A percentile compares a stretch with the other conserved stretches of the same genome.
phyloP scores from a whole-genome alignment of 257 asterid genomes.

The Nicotiana sylvestris region DNA sequence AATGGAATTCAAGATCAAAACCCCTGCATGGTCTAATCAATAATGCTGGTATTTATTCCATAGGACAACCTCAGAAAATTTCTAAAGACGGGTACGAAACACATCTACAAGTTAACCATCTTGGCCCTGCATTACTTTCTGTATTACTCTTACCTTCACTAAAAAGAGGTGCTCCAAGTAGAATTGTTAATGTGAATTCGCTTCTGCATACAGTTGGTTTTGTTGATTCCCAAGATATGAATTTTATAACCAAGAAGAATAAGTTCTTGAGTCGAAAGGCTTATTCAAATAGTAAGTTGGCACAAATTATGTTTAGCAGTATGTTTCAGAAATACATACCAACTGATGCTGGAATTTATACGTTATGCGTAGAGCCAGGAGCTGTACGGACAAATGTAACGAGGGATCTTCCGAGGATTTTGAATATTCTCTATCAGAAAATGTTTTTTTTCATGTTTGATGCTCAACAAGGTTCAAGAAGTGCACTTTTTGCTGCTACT shows the following conservation, averaged over 20 bases:
- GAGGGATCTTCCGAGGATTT: constrained; percentile 27
- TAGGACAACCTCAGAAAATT: constrained; percentile 88
- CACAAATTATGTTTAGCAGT: constrained; percentile 90
- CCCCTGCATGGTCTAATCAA: constrained; percentile 77
- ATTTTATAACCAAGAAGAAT: constrained; percentile 71
- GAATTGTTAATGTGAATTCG: constrained; percentile 83
- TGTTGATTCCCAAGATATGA: constrained; percentile 95
- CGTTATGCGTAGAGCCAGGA: constrained; percentile 85
- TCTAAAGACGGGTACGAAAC: constrained; percentile 82
- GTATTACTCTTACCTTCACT: constrained; percentile 85
- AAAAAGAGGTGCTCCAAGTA: constrained; percentile 92
- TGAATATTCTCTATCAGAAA: constrained; percentile 10
- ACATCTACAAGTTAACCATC: constrained; percentile 94
- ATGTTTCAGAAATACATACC: constrained; percentile 81
- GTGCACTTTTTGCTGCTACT: constrained; percentile 26
- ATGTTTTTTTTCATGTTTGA: constrained; percentile 13
- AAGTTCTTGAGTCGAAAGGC: constrained; percentile 70
- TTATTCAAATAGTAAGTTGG: constrained; percentile 75
- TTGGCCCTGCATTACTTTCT: constrained; percentile 88
- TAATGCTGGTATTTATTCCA: constrained; percentile 89
- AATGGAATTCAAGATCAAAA: constrained; percentile 66
- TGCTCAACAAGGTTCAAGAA: constrained; percentile 24
- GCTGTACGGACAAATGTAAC: constrained; percentile 93
- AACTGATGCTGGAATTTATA: constrained; percentile 73
- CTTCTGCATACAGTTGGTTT: constrained; percentile 75